Conservation (phyloP, 768 basidiomycete genomes). For the Tricholoma sp. region DNA sequence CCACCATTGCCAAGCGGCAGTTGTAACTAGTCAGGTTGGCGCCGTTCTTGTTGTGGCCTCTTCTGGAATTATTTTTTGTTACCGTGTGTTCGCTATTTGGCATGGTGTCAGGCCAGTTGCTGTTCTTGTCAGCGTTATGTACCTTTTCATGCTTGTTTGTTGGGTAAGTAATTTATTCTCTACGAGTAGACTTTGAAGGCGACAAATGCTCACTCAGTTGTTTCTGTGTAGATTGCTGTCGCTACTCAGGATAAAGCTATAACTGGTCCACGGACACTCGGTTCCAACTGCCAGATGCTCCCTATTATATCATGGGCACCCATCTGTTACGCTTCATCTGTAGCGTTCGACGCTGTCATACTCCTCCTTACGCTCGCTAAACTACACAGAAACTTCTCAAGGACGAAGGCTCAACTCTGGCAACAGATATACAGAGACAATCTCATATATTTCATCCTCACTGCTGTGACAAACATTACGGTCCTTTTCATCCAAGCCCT, state of each 20-base stretch:
- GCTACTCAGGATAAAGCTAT: constrained; percentile 23
- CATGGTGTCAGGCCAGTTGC: constrained; percentile 20
- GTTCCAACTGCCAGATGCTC: constrained; percentile 28
- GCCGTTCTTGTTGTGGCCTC: constrained; percentile 23
- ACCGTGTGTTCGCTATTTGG: constrained; percentile 30
- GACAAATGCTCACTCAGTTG: neutral
- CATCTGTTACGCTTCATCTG: constrained; percentile 26
- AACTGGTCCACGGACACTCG: constrained; percentile 20
- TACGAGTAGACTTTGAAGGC: no score
- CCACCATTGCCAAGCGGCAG: constrained; percentile 24
- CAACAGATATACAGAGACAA: constrained; percentile 25
- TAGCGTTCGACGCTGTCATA: constrained; percentile 24
- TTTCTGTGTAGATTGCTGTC: constrained; percentile 22
- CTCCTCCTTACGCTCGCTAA: constrained; percentile 19
- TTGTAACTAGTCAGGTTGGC: constrained; percentile 24
- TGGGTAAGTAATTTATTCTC: constrained; percentile 21
- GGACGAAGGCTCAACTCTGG: constrained; percentile 18
- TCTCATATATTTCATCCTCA: constrained; percentile 22
- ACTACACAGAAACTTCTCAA: constrained; percentile 13
- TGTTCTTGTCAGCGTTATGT: constrained; percentile 17
- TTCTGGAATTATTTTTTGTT: constrained; percentile 27
- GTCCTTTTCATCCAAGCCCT: constrained; percentile 23
- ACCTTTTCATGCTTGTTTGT: constrained; percentile 22
- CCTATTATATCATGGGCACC: constrained; percentile 28
- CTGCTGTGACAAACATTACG: constrained; percentile 21